Conservation (phyloP, 371 early-diverging fungal species). For the Smittium culicis region DNA sequence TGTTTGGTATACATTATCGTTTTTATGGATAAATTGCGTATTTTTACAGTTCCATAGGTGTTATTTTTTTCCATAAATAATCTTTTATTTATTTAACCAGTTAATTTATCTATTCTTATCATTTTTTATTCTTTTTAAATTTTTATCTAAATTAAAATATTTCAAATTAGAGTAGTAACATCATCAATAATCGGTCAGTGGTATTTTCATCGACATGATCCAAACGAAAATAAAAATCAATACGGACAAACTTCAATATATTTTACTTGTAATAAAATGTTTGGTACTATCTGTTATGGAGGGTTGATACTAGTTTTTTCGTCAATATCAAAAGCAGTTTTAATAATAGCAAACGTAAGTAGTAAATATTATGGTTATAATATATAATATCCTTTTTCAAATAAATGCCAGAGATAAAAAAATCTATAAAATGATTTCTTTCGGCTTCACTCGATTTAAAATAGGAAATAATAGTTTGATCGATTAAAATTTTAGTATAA, state of each 20-base stretch:
- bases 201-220: conserved; percentile 31
- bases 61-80: not conserved
- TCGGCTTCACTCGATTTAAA: no score
- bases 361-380: no score
- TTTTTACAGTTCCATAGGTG: conserved; percentile 7
- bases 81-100: not conserved
- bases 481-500: no score
- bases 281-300: conserved; percentile 24
- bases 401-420: no score
- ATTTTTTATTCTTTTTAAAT: no score
- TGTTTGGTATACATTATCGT: conserved; percentile 4
- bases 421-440: no score
- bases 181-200: conserved; percentile 28
- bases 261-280: conserved; percentile 22
- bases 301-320: conserved; percentile 21
- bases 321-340: conserved; percentile 16
- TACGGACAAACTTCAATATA: conserved; percentile 23
- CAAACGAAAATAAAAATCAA: conserved; percentile 19
- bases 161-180: conserved; percentile 13
- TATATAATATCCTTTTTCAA: no score
- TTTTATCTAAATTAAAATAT: no score
- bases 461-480: no score
- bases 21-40: conserved; percentile 5
- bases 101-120: not conserved
- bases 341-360: conserved; percentile 20